Evolutionary conservation across 805 yeast species (phyloP).

Genomic region (Danielia reshetovae): DNA sequence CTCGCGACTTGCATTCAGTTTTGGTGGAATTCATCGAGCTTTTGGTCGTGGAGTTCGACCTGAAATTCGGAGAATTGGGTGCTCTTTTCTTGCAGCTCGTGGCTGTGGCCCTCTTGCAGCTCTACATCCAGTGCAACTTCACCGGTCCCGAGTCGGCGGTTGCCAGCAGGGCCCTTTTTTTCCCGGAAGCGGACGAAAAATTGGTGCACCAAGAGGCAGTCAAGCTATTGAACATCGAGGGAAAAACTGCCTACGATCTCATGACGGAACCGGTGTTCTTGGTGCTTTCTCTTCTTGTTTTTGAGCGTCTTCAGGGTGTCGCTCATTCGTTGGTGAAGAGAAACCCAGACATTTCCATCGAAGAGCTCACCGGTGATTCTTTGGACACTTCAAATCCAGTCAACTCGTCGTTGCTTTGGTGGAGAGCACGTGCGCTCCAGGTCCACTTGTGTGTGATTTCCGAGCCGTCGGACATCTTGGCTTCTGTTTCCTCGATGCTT

Average conservation of each 20-base stretch:
- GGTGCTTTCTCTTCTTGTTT: conserved; percentile 25
- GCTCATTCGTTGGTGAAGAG: conserved; percentile 40
- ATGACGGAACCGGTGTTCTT: conserved; percentile 34
- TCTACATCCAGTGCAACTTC: conserved; percentile 70
- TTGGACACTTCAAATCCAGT: conserved; percentile 21
- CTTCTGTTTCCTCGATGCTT: conserved; percentile 39
- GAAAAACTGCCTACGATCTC: conserved; percentile 66
- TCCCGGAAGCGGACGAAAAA: conserved; percentile 19
- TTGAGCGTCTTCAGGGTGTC: conserved; percentile 42
- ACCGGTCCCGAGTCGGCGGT: conserved; percentile 71
- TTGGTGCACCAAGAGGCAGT: conserved; percentile 30
- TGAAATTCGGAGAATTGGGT: conserved; percentile 1
- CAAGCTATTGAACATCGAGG: conserved; percentile 48
- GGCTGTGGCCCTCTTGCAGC: conserved; percentile 61
- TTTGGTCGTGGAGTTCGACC: background rate
- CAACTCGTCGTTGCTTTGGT: conserved; percentile 58
- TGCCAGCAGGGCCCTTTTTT: conserved; percentile 28
- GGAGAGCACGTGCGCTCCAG: conserved; percentile 69
- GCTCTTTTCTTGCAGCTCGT: conserved; percentile 27
- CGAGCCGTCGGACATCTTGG: conserved; percentile 53
- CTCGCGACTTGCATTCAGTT: conserved; percentile 15
- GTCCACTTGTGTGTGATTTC: conserved; percentile 60
- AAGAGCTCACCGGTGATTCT: conserved; percentile 19
- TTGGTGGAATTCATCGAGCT: conserved; percentile 10
- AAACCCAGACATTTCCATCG: conserved; percentile 18